Evolutionary conservation across 352 stramenopile genomes (phyloP), one percentile per base, ranked within the genome.

Genomic region (Pythium dissimile): DNA sequence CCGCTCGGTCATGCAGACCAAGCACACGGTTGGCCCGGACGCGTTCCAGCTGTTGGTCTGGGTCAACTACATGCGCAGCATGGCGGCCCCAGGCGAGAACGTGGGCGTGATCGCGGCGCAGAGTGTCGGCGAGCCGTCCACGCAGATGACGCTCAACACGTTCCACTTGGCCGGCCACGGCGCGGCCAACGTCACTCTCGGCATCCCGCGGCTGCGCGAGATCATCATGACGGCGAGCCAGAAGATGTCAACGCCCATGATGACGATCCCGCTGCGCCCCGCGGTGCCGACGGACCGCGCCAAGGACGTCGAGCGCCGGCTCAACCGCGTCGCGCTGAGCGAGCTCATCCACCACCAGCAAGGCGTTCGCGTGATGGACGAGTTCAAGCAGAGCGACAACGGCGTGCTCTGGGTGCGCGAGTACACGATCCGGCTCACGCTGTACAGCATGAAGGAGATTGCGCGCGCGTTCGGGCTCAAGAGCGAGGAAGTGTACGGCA

Each of bases 91-190:
- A 24, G 98, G 98, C 42, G 97, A 99, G 72, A 96, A 97, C 37
- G 98, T 99, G 6, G 98, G 98, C 54, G 92, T 96, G 30, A 95
- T 99, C 54, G 97, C 97, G 48, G 98, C 97, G 27, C 97, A 99
- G 80, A 98, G 89, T 63, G 95, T 99, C 67, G 97, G 98, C 37
- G 98, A 99, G 71, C 98, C 98, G n/a, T 99, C 97, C 28, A 99
- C 98, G 7, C 98, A 99, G 75, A 99, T 99, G 98, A 99, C 98
- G 51, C 85, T 99, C 10, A 99, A 99, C 81, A 99, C 98, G 30
- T 99, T 99, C 80, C 98, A 99, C 70, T 86, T 99, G 72, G 98
- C 98, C 45, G 98, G 98, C 41, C 92, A 98, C 68, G 97, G 97
- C 69, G 97, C 96, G 32, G 97, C 96, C 37, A 99, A 99, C 77